phyloP scores from a whole-genome alignment of 805 yeast species.

The Yarrowia bubula region DNA sequence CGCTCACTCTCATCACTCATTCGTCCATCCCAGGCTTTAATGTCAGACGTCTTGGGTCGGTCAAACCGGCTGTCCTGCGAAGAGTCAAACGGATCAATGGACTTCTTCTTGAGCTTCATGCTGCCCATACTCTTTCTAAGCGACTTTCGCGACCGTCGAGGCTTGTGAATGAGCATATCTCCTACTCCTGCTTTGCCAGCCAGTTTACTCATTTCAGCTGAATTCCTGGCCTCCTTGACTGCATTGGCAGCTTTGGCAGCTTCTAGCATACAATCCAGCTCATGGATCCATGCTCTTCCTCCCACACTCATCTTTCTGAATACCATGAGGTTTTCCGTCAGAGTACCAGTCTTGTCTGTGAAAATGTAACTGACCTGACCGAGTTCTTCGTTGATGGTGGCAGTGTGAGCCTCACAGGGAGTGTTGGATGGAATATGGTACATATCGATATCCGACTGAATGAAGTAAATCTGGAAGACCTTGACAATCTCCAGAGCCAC shows the following conservation, averaged over 20 bases:
- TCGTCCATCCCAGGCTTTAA: conserved; percentile 9
- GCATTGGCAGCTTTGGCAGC: conserved; percentile 34
- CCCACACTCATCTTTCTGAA: conserved; percentile 84
- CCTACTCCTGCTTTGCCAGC: conserved; percentile 22
- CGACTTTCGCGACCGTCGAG: conserved; percentile 19
- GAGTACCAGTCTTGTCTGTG: conserved; percentile 95
- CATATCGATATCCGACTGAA: conserved; percentile 94
- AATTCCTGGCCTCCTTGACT: conserved; percentile 25
- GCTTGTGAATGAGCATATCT: conserved; percentile 24
- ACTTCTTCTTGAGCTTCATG: conserved; percentile 23
- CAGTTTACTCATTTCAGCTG: conserved; percentile 2
- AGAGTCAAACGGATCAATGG: conserved; percentile 9
- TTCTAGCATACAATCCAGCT: conserved; percentile 49
- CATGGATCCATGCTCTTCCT: conserved; percentile 90
- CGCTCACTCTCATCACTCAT: background rate
- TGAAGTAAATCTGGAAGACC: conserved; percentile 73
- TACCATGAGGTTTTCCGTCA: conserved; percentile 92
- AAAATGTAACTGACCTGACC: conserved; percentile 96
- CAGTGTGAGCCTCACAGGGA: conserved; percentile 92
- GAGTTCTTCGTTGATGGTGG: conserved; percentile 90
- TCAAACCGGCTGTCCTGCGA: conserved; percentile 12
- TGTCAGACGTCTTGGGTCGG: background rate
- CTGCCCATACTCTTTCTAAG: conserved; percentile 11
- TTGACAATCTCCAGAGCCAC: conserved; percentile 97
- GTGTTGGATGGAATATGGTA: conserved; percentile 80